Base-by-base conservation (phyloP, 2,329 filamentous ascomycete genomes). In the Huntiella omanensis region DNA sequence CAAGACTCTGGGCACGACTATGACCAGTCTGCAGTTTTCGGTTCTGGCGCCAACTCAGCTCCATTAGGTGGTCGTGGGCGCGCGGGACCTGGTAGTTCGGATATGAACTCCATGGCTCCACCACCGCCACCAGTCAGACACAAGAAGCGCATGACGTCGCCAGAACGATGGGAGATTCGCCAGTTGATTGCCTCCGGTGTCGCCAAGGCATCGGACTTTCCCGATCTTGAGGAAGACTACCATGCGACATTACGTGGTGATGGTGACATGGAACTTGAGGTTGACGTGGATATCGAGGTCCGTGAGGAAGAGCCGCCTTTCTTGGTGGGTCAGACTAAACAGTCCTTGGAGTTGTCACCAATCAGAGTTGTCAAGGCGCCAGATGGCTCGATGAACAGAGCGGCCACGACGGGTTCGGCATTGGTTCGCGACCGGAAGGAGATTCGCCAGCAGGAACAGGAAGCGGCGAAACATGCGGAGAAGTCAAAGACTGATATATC, bases 321-420 rank as follows among this genome's bases (percentile, higher is more conserved):
- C 67, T 63, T 98, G 52, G 83, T 84, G 12, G 91, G 91, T 4
- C 92, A 98, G 60, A 98, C 91, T 0, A 95, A 95, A 58, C 87
- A 94, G 58, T 94, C 86, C 7, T 69, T 98, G 6, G 91, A 98
- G 57, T 65, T 98, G 3, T 95, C 87, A 2, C 91, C 91, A 0
- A 98, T 98, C 51, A 75, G 92, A 52, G 87, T 98, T 16, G 84
- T 98, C 55, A 96, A 96, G 62, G 91, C 91, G 1, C 92, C 91
- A 0, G 91, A 98, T 61, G 91, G 91, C n/a, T 96, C 88, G 3
- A 78, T 98, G 62, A 98, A 98, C 59, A 75, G 91, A 56, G 85
- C 92, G 41, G 92, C 92, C 12, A 94, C 96, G 83, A 80, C 87
- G 6, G 88, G 91, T 39, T 87, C 88, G 12, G 73, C 78, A 4